Percentiles rank a stretch among this genome's conserved stretches.
These are phyloP conservation scores for Sphaerulina populicola DNA, from an alignment of 2,329 filamentous ascomycete genomes.

Conservation along the genomic window DNA sequence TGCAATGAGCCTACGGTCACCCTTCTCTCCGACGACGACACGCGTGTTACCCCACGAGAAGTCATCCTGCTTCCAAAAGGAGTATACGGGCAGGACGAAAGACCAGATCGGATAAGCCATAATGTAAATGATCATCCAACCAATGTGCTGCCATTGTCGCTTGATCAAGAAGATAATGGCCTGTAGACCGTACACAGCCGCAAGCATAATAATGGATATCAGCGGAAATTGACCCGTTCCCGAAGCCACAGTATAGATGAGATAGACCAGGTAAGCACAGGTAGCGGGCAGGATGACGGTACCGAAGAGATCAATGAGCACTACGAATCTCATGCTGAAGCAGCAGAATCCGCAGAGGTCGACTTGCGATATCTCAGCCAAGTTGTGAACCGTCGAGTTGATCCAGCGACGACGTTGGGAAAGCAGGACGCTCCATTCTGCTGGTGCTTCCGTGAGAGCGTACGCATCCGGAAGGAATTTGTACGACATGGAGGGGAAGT, in stretches of 20 bases:
- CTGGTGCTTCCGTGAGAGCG: slow-evolving; percentile 85
- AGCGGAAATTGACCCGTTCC: slow-evolving; percentile 67
- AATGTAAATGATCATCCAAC: slow-evolving; percentile 99
- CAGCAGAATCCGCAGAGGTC: slow-evolving; percentile 99
- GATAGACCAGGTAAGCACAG: slow-evolving; percentile 75
- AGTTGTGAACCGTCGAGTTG: slow-evolving; percentile 95
- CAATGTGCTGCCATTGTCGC: slow-evolving; percentile 94
- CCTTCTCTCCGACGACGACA: slow-evolving; percentile 91
- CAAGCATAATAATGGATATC: slow-evolving; percentile 83
- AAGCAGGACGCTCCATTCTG: slow-evolving; percentile 85
- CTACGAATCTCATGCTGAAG: slow-evolving; percentile 97
- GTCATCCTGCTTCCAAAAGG: slow-evolving; percentile 99
- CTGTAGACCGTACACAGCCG: slow-evolving; percentile 88
- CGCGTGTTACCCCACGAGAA: slow-evolving; percentile 98
- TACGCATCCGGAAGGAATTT: slow-evolving; percentile 93
- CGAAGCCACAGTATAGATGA: slow-evolving; percentile 70
- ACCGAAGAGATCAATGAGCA: slow-evolving; percentile 86
- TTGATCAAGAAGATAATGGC: slow-evolving; percentile 94
- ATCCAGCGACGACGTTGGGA: slow-evolving; percentile 99
- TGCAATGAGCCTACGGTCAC: slow-evolving; percentile 80
- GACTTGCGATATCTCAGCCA: slow-evolving; percentile 80
- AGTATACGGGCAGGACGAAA: slow-evolving; percentile 84
- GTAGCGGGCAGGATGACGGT: slow-evolving; percentile 89
- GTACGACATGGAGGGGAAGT: slow-evolving; percentile 91
- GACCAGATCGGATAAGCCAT: slow-evolving; percentile 92